Base-by-base conservation (phyloP, 306 rosid species). In the Calophaca sinica region DNA sequence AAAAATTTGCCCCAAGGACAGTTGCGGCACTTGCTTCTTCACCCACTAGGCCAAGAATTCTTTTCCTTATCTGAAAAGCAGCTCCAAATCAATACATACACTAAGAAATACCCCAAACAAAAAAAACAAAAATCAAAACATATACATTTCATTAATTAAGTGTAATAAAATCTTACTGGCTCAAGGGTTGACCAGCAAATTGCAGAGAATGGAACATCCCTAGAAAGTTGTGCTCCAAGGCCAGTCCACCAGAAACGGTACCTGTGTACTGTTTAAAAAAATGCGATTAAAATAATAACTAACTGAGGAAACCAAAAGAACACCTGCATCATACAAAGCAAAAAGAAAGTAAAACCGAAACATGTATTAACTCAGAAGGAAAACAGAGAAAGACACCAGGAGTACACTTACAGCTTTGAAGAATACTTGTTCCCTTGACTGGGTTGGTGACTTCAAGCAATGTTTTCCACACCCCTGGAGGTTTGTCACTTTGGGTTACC, bases 171-270 rank as follows among this genome's bases (percentile, higher is more conserved):
- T 80, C 88, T 84, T 79, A 94, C 99, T 10, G 96, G 99, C 84
- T 94, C 99, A 58, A 94, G 97, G 62, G 93, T 88, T 48, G 96
- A 76, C 99, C 99, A 94, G 87, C 97, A 94, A 81, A 94, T 87
- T 53, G 96, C 97, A 83, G 99, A 94, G 79, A 83, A 94, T 48
- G 99, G 99, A 82, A 90, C 97, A 81, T 94, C 99, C 31, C 99
- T 91, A 75, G 89, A 80, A 73, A 94, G 91, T 78, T 92, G 97
- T 39, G 97, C 97, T 44, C 99, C 99, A n/a, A 94, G 93, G 78
- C 99, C 99, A 59, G 97, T 90, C 99, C 99, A 94, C 88, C 88
- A 89, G 72, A 80, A 33, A 9, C 96, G 92, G 67, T 82, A 94
- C 74, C 68, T 81, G 77, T 84, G 89, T 3, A 94, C 97, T 90